Percentiles rank a stretch among this genome's conserved stretches.
Conservation (phyloP, 305 asterid species). For the Lippia alba region DNA sequence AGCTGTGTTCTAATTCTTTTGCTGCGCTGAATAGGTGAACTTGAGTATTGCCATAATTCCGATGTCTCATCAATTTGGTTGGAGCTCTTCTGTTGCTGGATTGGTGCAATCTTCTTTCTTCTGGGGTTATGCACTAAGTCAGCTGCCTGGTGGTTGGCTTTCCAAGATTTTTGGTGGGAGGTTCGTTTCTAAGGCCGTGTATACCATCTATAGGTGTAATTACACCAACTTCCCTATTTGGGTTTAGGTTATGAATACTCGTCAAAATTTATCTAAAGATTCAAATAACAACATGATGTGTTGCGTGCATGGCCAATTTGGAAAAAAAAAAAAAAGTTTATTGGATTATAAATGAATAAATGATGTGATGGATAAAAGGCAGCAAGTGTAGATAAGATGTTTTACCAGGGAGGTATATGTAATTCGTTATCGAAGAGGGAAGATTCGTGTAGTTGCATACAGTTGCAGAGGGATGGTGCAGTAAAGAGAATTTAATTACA, state of each 20-base stretch:
- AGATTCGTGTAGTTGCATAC: too few relatives aligned
- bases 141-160: conserved; percentile 99
- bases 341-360: too few relatives aligned
- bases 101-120: conserved; percentile 98
- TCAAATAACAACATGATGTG: too few relatives aligned
- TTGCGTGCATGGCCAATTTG: too few relatives aligned
- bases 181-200: conserved; percentile 52
- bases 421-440: neutral
- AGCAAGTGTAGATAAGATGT: too few relatives aligned
- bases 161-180: conserved; percentile 94
- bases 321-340: too few relatives aligned
- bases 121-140: conserved; percentile 99
- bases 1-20: conserved; percentile 32
- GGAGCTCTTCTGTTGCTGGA: conserved; percentile 96
- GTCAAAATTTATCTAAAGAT: too few relatives aligned
- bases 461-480: too few relatives aligned
- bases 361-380: too few relatives aligned
- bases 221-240: too few relatives aligned
- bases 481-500: neutral
- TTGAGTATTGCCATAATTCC: conserved; percentile 97
- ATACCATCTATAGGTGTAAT: too few relatives aligned
- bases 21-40: conserved; percentile 69
- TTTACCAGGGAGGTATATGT: conserved; percentile 21
- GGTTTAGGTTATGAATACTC: too few relatives aligned
- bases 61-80: conserved; percentile 97